A percentile compares a stretch with the other conserved stretches of the same genome.
phyloP scores from a whole-genome alignment of 2,329 filamentous ascomycete genomes.

The Incumbomyces delicatus region DNA sequence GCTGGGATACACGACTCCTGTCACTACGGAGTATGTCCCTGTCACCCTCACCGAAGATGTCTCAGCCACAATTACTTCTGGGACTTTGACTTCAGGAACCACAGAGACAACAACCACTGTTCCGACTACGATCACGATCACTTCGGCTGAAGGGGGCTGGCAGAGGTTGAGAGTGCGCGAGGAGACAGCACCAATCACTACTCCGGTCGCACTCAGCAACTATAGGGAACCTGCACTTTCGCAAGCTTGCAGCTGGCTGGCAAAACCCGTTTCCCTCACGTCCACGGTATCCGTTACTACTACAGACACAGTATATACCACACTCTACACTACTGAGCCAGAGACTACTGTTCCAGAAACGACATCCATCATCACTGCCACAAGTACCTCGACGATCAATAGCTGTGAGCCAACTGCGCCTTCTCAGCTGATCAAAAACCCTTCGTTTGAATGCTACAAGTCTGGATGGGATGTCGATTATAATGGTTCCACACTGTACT shows the following conservation, averaged over 20 bases:
- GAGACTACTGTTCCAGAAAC: conserved; percentile 3
- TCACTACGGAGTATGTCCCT: background rate
- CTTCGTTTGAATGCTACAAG: conserved; percentile 7
- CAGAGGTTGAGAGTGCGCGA: background rate
- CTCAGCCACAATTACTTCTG: background rate
- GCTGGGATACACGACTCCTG: conserved; percentile 2
- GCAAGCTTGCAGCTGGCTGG: conserved; percentile 6
- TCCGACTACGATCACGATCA: conserved; percentile 1
- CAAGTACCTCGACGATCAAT: conserved; percentile 4
- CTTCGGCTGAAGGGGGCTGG: background rate
- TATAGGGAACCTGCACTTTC: conserved; percentile 1
- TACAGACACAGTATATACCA: background rate
- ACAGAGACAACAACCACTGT: background rate
- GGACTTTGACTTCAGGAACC: conserved; percentile 5
- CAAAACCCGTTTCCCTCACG: background rate
- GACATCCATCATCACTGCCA: background rate
- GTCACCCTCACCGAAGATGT: conserved; percentile 1
- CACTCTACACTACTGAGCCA: conserved; percentile 5
- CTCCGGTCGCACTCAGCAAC: background rate
- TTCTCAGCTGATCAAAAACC: conserved; percentile 5
- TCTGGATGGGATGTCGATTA: conserved; percentile 2
- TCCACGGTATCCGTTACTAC: background rate
- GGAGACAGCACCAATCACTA: conserved; percentile 1
- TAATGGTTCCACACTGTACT: conserved; percentile 1
- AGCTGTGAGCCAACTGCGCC: conserved; percentile 5